Evolutionary conservation across 208 protist species (phyloP).

Genomic region (Leishmania arabica): DNA sequence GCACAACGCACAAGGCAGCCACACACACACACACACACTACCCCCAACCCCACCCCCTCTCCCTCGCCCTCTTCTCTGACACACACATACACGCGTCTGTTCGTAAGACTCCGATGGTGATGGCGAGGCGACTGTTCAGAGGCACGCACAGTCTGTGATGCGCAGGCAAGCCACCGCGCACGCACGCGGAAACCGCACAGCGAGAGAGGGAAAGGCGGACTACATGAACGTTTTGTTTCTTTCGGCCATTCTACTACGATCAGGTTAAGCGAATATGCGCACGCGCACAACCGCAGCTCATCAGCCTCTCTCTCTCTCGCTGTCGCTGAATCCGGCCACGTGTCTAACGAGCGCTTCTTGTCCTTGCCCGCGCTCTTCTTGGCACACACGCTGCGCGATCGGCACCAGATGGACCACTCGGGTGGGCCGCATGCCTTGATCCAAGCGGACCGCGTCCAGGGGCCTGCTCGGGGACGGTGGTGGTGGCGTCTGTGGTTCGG

Average conservation of each 20-base stretch:
- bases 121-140: background rate
- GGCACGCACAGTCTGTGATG: background rate
- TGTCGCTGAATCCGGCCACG: background rate
- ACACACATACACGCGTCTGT: background rate
- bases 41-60: background rate
- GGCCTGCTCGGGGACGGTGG: background rate
- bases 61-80: background rate
- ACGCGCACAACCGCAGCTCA: background rate
- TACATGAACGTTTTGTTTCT: background rate
- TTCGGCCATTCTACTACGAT: background rate
- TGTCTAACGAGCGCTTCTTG: background rate
- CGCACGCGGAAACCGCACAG: background rate
- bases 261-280: background rate
- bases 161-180: background rate
- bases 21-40: background rate
- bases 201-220: background rate
- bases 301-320: background rate
- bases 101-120: background rate
- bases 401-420: background rate
- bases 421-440: background rate
- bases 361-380: background rate
- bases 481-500: background rate
- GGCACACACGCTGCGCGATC: background rate
- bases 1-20: background rate
- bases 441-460: background rate